A percentile compares a stretch with the other conserved stretches of the same genome.
Evolutionary conservation across 2,329 filamentous ascomycete species (phyloP).

Genomic region (Balansia obtecta): DNA sequence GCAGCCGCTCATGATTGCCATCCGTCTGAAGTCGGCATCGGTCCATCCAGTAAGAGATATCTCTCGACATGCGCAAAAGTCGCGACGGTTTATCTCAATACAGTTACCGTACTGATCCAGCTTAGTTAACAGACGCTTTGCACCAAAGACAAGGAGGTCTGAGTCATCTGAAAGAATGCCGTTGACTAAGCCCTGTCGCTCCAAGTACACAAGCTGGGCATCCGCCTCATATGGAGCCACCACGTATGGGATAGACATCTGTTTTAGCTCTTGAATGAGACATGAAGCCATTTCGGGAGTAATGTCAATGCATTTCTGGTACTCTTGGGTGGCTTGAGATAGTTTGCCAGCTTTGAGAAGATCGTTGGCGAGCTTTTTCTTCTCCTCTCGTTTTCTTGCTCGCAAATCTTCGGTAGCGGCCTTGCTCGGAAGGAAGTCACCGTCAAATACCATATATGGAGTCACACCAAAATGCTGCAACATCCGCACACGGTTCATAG

Average conservation of each 20-base stretch:
- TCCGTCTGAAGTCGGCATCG: constrained; percentile 78
- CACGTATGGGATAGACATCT: constrained; percentile 66
- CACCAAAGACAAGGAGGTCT: constrained; percentile 88
- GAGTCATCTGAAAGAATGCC: constrained; percentile 95
- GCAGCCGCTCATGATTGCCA: constrained; percentile 94
- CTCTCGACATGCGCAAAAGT: constrained; percentile 82
- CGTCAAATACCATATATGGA: constrained; percentile 95
- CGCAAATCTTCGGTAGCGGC: constrained; percentile 72
- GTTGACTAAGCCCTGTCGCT: constrained; percentile 68
- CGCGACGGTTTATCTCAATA: constrained; percentile 76
- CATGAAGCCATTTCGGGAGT: constrained; percentile 91
- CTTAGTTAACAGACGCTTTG: constrained; percentile 82
- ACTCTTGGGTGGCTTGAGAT: constrained; percentile 67
- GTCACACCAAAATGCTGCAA: constrained; percentile 83
- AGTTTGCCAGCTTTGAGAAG: constrained; percentile 71
- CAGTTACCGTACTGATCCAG: constrained; percentile 89
- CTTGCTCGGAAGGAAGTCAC: constrained; percentile 90
- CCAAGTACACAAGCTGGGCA: constrained; percentile 89
- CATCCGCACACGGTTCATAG: constrained; percentile 86
- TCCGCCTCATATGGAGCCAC: constrained; percentile 97
- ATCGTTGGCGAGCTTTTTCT: constrained; percentile 62
- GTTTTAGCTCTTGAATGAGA: constrained; percentile 85
- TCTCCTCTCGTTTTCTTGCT: constrained; percentile 62
- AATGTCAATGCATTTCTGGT: constrained; percentile 92
- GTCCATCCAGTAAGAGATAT: constrained; percentile 86